Conservation (phyloP, 1,139 yeast genomes). For the Lodderomyces beijingensis region DNA sequence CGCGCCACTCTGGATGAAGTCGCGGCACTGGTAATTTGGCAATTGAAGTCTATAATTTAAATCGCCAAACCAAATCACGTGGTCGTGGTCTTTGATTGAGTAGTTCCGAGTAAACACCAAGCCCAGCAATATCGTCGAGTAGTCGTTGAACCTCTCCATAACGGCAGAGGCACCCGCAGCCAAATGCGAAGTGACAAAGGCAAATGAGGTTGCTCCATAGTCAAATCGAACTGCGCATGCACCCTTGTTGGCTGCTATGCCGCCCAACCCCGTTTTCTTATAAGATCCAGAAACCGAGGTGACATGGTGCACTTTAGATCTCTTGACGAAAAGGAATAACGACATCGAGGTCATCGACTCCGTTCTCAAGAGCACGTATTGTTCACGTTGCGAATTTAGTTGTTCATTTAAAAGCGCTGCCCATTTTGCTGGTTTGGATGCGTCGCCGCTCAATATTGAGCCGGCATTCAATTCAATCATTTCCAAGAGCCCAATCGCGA, state of each 20-base stretch:
- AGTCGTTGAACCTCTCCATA: slow-evolving; percentile 86
- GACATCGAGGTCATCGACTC: slow-evolving; percentile 46
- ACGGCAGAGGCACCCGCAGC: slow-evolving; percentile 89
- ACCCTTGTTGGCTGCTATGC: slow-evolving; percentile 89
- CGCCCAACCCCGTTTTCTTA: slow-evolving; percentile 87
- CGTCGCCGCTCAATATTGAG: slow-evolving; percentile 68
- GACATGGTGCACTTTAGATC: slow-evolving; percentile 54
- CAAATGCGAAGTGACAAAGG: slow-evolving; percentile 84
- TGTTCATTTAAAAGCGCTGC: slow-evolving; percentile 53
- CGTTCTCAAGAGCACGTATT: slow-evolving; percentile 36
- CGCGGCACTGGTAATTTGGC: slow-evolving; percentile 72
- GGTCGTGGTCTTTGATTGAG: slow-evolving; percentile 75
- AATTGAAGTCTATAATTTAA: slow-evolving; percentile 81
- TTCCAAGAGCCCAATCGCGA: slow-evolving; percentile 89
- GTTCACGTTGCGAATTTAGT: slow-evolving; percentile 40
- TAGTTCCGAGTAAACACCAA: slow-evolving; percentile 70
- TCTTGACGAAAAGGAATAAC: slow-evolving; percentile 31
- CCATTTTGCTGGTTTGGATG: slow-evolving; percentile 62
- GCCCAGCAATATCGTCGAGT: slow-evolving; percentile 73
- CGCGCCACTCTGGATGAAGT: slow-evolving; percentile 42
- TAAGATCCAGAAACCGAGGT: slow-evolving; percentile 75
- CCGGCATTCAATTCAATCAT: slow-evolving; percentile 88
- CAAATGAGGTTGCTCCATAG: slow-evolving; percentile 73
- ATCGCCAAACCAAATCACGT: slow-evolving; percentile 92
- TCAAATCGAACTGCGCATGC: slow-evolving; percentile 83